phyloP scores from a whole-genome alignment of 805 yeast genomes.

The Helenozyma baotianmanensis region DNA sequence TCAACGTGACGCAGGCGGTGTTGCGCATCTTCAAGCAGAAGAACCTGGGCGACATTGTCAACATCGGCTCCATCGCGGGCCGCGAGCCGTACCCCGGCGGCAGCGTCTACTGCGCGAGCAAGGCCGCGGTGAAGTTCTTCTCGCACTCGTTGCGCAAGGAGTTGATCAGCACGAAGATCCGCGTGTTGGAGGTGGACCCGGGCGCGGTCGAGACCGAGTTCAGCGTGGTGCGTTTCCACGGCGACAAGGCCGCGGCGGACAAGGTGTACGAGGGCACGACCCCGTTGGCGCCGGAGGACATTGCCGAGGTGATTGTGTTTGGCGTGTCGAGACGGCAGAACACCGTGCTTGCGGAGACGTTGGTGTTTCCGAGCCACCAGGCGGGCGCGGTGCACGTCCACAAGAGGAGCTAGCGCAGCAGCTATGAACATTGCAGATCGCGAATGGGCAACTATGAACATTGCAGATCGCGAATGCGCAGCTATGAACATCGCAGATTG shows the following conservation, averaged over 20 bases:
- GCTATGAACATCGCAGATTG: too few species aligned
- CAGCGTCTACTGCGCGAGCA: slow-evolving; percentile 34
- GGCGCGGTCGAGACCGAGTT: slow-evolving; percentile 41
- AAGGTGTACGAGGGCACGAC: slow-evolving; percentile 31
- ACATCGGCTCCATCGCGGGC: slow-evolving; percentile 37
- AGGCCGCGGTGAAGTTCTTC: slow-evolving; percentile 34
- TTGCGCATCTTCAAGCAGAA: slow-evolving; percentile 33
- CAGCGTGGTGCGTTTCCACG: slow-evolving; percentile 30
- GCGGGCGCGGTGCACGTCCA: slow-evolving; percentile 27
- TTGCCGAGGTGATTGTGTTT: slow-evolving; percentile 37
- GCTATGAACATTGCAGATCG: too few species aligned
- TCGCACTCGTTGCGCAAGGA: slow-evolving; percentile 34
- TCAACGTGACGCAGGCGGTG: slow-evolving; percentile 34
- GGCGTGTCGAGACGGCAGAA: slow-evolving; percentile 30
- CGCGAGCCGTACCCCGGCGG: slow-evolving; percentile 38
- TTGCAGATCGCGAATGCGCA: too few species aligned
- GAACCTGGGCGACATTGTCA: slow-evolving; percentile 34
- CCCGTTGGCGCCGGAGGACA: slow-evolving; percentile 33
- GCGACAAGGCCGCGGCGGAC: slow-evolving; percentile 28
- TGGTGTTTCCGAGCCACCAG: slow-evolving; percentile 36
- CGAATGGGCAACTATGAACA: too few species aligned
- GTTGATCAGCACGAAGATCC: slow-evolving; percentile 29
- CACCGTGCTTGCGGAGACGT: slow-evolving; percentile 36
- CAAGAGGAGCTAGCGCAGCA: slow-evolving; percentile 5
- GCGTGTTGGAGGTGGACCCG: slow-evolving; percentile 38